Conservation (phyloP, 495 filamentous ascomycete genomes). For the Oidiodendron maius region DNA sequence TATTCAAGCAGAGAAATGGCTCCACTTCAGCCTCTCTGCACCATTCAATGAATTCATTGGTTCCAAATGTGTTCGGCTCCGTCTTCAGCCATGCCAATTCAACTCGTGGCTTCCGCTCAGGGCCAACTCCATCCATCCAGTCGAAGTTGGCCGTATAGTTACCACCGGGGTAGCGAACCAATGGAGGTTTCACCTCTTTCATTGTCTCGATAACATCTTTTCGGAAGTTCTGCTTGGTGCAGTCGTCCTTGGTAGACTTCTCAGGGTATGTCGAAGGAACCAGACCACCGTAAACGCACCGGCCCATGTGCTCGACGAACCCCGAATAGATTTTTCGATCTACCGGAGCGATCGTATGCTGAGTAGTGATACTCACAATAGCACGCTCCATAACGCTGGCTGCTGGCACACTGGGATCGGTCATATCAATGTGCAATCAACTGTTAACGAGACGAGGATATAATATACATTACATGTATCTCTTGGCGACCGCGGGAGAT, state of each 20-base stretch:
- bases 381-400: too few species aligned
- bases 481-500: too few species aligned
- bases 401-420: too few species aligned
- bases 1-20: too few species aligned
- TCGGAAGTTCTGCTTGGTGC: not conserved
- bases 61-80: not conserved
- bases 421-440: too few species aligned
- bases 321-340: too few species aligned
- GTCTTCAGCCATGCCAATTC: not conserved
- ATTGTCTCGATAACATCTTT: not conserved
- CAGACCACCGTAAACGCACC: not conserved
- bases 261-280: too few species aligned
- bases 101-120: not conserved
- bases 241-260: not conserved
- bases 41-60: not conserved
- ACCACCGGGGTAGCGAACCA: not conserved
- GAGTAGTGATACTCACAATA: too few species aligned
- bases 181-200: not conserved
- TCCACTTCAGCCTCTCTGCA: not conserved
- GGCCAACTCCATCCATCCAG: not conserved
- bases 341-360: too few species aligned
- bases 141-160: not conserved
- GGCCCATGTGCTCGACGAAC: conserved; percentile 1
- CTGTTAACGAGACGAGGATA: too few species aligned
- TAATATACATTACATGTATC: too few species aligned